phyloP scores from a whole-genome alignment of 2,329 filamentous ascomycete species.

The Botrytis sinoallii region DNA sequence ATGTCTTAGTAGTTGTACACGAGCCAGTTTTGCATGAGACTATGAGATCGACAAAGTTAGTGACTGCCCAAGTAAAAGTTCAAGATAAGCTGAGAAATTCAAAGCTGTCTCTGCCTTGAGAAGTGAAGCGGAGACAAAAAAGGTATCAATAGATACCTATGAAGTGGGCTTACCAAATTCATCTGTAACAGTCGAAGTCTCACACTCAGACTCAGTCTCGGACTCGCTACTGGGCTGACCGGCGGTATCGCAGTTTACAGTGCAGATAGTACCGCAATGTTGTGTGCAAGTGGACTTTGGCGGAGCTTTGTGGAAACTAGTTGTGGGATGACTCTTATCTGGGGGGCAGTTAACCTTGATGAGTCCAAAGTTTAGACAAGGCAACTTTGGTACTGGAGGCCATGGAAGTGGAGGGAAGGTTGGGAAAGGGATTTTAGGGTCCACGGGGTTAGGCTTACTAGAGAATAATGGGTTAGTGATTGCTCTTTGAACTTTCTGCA shows the following conservation, averaged over 20 bases:
- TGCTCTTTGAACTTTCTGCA: neutral
- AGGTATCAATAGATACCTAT: neutral
- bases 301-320: neutral
- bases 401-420: neutral
- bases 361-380: neutral
- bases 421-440: neutral
- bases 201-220: neutral
- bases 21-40: neutral
- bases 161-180: neutral
- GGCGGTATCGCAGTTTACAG: neutral
- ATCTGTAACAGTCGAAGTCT: conserved; percentile 1
- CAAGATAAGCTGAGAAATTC: neutral
- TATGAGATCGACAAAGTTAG: neutral
- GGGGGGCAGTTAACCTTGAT: neutral
- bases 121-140: neutral
- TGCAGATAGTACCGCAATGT: neutral
- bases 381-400: neutral
- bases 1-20: neutral
- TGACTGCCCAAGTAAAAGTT: neutral
- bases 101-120: neutral
- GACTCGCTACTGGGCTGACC: neutral
- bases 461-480: neutral
- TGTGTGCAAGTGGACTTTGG: neutral
- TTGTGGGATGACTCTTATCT: neutral
- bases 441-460: neutral